These are phyloP conservation scores for Sistotremastrum suecicum DNA, from an alignment of 768 basidiomycete genomes.

Conservation along the genomic window DNA sequence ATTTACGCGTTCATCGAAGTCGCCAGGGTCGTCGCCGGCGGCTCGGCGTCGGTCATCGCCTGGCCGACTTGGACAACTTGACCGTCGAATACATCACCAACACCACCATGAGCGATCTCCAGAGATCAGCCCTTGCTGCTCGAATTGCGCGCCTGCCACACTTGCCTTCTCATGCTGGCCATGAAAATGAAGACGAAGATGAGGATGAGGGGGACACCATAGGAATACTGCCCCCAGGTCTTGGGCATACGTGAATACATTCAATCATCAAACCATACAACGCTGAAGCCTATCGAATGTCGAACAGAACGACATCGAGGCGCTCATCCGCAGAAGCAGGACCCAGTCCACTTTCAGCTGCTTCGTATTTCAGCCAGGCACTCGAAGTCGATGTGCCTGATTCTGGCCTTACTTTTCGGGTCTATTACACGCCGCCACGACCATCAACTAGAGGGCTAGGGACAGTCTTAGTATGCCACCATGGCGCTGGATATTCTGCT, in stretches of 20 bases:
- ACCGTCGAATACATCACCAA: too few relatives aligned
- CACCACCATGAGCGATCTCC: constrained; percentile 49
- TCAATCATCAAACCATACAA: constrained; percentile 13
- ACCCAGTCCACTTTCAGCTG: constrained; percentile 67
- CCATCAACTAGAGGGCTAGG: constrained; percentile 25
- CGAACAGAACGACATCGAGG: constrained; percentile 15
- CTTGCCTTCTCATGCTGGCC: constrained; percentile 20
- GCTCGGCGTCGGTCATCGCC: too few relatives aligned
- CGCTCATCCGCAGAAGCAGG: constrained; percentile 35
- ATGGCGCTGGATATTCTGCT: constrained; percentile 88
- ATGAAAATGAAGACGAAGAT: constrained; percentile 34
- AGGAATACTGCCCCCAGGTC: constrained; percentile 41
- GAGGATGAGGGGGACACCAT: constrained; percentile 44
- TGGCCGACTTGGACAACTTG: too few relatives aligned
- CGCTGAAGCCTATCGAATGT: constrained; percentile 17
- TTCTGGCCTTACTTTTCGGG: constrained; percentile 53
- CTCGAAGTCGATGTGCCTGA: constrained; percentile 56
- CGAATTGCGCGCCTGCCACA: constrained; percentile 62
- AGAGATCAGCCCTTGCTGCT: constrained; percentile 65
- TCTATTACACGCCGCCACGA: constrained; percentile 71
- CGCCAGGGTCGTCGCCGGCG: too few relatives aligned
- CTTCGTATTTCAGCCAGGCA: constrained; percentile 66
- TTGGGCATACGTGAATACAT: constrained; percentile 7
- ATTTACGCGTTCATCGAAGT: too few relatives aligned
- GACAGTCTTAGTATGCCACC: constrained; percentile 82